Evolutionary conservation across 331 rosid genomes (phyloP), one percentile per base, ranked within the genome.

Genomic region (Spiraea crenata): DNA sequence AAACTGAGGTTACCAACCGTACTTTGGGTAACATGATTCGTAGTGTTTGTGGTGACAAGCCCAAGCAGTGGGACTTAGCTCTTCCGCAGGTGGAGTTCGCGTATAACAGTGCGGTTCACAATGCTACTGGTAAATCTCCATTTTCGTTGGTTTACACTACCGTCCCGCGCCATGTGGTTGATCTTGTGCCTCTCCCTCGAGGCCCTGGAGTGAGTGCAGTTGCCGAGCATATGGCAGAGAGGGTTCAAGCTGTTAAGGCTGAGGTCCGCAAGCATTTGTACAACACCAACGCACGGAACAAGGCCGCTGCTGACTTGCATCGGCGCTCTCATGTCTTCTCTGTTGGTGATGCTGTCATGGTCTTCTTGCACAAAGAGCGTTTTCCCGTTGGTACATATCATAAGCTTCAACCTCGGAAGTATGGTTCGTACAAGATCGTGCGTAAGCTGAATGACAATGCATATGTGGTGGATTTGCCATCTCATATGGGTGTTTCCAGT

Each of bases 401-500:
- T 13, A 50, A 50, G 19, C 56, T 50, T 50, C 56, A 50, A 13
- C 56, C 56, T 14, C 56, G 56, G 4, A 50, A 50, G 56, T 50
- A 50, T 50, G 56, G 56, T 50, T 19, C 56, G n/a, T 50, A 11
- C n/a, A 50, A 50, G 56, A 50, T 50, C 6, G 4, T 50, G n/a
- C 56, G 56, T 11, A 50, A 50, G n/a, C 56, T 50, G n/a, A 50
- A 50, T 50, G 56, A 50, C 19, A 50, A 50, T 50, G 56, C 56
- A 11, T 50, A 50, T 50, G 56, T 50, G 19, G 56, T 50, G n/a
- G 56, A 50, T 50, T 13, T 50, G n/a, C 56, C 56, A 1, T 12
- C n/a, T 13, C 17, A 50, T 5, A 50, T 50, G 56, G n/a, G 56
- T 13, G 14, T 50, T 13, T 50, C 56, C 31, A 25, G 31, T 25